phyloP scores from a whole-genome alignment of 1,284 basidiomycete species.

The Cutaneotrichosporon dermatis region DNA sequence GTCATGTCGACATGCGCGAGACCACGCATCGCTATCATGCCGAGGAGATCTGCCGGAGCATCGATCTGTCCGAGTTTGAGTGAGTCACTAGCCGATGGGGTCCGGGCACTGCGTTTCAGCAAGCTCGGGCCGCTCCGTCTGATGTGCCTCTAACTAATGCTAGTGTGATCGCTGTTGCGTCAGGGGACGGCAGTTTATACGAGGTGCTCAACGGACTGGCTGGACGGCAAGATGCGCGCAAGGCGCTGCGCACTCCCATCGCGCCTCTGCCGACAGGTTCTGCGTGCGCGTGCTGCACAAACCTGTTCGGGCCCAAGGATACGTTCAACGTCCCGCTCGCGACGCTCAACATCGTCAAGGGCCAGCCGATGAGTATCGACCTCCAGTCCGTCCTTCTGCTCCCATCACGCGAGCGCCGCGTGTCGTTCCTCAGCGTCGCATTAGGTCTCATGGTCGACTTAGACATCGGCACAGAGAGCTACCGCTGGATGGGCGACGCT shows the following conservation, averaged over 20 bases:
- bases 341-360: constrained; percentile 82
- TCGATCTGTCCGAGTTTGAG: constrained; percentile 63
- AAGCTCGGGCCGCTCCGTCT: neutral
- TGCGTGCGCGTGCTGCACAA: constrained; percentile 48
- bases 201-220: constrained; percentile 92
- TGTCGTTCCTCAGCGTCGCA: constrained; percentile 84
- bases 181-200: constrained; percentile 84
- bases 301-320: constrained; percentile 53
- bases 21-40: constrained; percentile 73
- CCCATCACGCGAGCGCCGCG: constrained; percentile 47
- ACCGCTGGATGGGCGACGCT: constrained; percentile 89
- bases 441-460: constrained; percentile 89
- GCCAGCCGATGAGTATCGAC: constrained; percentile 72
- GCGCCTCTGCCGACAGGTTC: constrained; percentile 77
- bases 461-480: constrained; percentile 74
- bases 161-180: constrained; percentile 70
- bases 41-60: constrained; percentile 60
- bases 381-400: constrained; percentile 64
- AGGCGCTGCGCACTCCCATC: constrained; percentile 71
- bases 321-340: constrained; percentile 71
- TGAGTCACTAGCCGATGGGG: too few relatives aligned
- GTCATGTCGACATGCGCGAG: constrained; percentile 62
- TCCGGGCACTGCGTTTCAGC: too few relatives aligned
- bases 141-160: constrained; percentile 6
- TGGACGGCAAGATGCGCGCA: constrained; percentile 61